Percentiles rank a stretch among this genome's conserved stretches.
These are phyloP conservation scores for Aurinia saxatilis DNA, from an alignment of 345 rosid genomes.

Conservation along the genomic window DNA sequence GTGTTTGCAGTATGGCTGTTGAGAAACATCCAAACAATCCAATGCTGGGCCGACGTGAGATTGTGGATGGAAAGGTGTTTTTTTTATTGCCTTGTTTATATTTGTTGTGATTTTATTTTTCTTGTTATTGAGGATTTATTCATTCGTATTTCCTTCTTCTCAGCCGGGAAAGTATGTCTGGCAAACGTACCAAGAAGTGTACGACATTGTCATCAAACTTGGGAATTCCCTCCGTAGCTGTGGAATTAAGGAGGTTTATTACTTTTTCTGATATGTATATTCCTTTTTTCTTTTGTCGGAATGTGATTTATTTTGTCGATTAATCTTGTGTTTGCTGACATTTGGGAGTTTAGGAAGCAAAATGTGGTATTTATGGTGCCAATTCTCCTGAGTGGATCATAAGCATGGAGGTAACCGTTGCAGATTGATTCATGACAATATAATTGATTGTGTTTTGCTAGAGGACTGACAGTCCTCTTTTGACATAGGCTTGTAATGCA, in stretches of 20 bases:
- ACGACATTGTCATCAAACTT: conserved; percentile 57
- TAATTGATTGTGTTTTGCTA: not conserved
- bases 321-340: not conserved
- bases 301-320: not conserved
- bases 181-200: conserved; percentile 66
- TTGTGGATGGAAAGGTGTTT: conserved; percentile 60
- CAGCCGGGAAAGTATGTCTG: conserved; percentile 73
- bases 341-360: conserved; percentile 43
- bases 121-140: not conserved
- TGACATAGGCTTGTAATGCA: conserved; percentile 87
- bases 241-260: conserved; percentile 52
- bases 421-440: not conserved
- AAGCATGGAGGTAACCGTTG: conserved; percentile 75
- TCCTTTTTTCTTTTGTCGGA: not conserved
- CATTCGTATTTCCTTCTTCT: conserved; percentile 5
- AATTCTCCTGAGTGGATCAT: conserved; percentile 75
- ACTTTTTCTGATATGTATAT: not conserved
- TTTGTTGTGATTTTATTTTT: conserved; percentile 12
- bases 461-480: not conserved
- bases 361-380: conserved; percentile 81
- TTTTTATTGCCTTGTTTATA: no score
- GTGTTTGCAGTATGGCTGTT: conserved; percentile 52
- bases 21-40: conserved; percentile 56
- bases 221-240: conserved; percentile 68
- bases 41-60: conserved; percentile 76